Percentiles rank a stretch among this genome's conserved stretches.
phyloP scores from a whole-genome alignment of 495 filamentous ascomycete genomes.

The Aspergillus leporis region DNA sequence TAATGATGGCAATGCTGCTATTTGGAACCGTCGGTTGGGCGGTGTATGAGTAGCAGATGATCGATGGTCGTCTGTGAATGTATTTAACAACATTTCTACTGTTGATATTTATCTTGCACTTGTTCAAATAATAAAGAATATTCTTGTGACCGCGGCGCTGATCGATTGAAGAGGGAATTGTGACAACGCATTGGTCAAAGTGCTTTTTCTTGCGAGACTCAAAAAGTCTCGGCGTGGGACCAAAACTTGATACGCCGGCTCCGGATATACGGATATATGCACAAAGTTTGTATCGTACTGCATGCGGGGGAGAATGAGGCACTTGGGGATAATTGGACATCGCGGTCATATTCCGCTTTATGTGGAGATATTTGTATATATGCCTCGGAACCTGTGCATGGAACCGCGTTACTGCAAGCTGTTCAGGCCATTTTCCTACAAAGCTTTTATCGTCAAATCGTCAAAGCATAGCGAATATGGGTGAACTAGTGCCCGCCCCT shows the following conservation, averaged over 20 bases:
- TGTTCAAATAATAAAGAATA: background rate
- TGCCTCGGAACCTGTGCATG: background rate
- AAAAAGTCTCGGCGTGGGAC: background rate
- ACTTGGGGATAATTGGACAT: background rate
- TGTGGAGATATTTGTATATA: background rate
- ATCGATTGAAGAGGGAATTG: too few species aligned
- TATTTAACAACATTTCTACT: background rate
- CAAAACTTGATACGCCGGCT: background rate
- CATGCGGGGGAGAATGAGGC: background rate
- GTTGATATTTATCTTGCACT: background rate
- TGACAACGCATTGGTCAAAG: too few species aligned
- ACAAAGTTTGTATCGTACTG: background rate
- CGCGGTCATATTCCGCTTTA: background rate
- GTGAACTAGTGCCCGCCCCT: background rate
- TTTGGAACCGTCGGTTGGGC: conserved; percentile 34
- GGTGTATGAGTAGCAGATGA: conserved; percentile 28
- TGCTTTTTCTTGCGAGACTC: background rate
- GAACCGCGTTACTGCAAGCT: background rate
- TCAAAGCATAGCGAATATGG: conserved; percentile 2
- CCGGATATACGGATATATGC: conserved; percentile 1
- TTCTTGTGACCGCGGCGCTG: too few species aligned
- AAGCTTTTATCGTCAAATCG: background rate
- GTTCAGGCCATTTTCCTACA: background rate
- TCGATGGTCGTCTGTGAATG: background rate
- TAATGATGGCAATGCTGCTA: conserved; percentile 29